Evolutionary conservation across 2,329 filamentous ascomycete genomes (phyloP).

Genomic region (Xylariaceae sp.): DNA sequence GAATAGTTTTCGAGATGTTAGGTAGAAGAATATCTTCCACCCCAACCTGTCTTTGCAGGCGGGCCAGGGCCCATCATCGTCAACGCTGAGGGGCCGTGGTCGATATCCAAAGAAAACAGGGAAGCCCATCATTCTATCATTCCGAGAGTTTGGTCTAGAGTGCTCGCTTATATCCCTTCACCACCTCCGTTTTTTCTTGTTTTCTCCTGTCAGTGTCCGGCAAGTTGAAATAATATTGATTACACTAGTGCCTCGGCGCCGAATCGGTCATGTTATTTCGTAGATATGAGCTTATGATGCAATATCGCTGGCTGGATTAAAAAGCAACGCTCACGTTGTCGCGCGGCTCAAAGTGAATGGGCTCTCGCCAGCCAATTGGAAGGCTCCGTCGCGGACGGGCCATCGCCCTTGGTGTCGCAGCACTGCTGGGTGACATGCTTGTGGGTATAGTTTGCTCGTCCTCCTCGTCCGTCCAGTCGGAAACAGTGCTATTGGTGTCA

Average conservation of each 20-base stretch:
- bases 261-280: constrained; percentile 14
- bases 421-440: constrained; percentile 46
- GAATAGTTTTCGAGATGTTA: constrained; percentile 5
- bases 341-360: constrained; percentile 31
- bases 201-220: constrained; percentile 3
- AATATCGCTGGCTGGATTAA: constrained; percentile 26
- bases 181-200: constrained; percentile 9
- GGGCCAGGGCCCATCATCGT: constrained; percentile 4
- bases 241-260: constrained; percentile 21
- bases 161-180: constrained; percentile 12
- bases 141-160: constrained; percentile 12
- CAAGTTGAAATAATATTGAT: constrained; percentile 17
- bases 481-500: constrained; percentile 44
- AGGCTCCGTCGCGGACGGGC: constrained; percentile 31
- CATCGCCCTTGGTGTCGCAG: constrained; percentile 38
- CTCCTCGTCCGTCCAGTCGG: constrained; percentile 44
- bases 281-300: constrained; percentile 18
- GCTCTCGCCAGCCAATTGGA: constrained; percentile 25
- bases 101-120: constrained; percentile 15
- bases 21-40: neutral
- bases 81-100: constrained; percentile 13
- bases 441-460: constrained; percentile 43
- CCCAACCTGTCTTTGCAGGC: constrained; percentile 8
- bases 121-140: constrained; percentile 10
- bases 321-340: constrained; percentile 46